These are phyloP conservation scores for Cytospora piceae DNA, from an alignment of 2,329 filamentous ascomycete genomes.

Conservation along the genomic window DNA sequence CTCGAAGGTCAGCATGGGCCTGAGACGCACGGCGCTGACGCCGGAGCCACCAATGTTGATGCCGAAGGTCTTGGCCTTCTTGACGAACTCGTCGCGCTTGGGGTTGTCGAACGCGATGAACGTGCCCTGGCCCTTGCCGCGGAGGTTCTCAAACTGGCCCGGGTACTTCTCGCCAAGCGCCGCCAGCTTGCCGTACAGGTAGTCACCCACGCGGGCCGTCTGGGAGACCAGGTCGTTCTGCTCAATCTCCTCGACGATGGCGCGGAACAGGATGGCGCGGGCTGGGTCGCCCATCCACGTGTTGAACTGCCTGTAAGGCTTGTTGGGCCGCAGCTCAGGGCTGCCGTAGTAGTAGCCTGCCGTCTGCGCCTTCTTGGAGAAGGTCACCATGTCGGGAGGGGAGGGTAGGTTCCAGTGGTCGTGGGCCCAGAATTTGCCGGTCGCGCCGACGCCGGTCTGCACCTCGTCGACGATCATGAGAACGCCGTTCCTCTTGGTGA, in stretches of 20 bases:
- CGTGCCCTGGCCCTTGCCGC: slow-evolving; percentile 86
- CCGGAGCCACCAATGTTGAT: slow-evolving; percentile 89
- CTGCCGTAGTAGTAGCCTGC: slow-evolving; percentile 92
- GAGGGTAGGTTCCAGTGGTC: slow-evolving; percentile 85
- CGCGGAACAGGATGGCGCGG: slow-evolving; percentile 81
- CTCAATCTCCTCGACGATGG: slow-evolving; percentile 82
- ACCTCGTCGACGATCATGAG: slow-evolving; percentile 93
- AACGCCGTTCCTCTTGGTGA: slow-evolving; percentile 77
- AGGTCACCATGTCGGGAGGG: slow-evolving; percentile 92
- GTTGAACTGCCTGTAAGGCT: slow-evolving; percentile 95
- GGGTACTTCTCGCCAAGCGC: slow-evolving; percentile 72
- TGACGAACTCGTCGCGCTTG: slow-evolving; percentile 76
- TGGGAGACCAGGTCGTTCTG: slow-evolving; percentile 75
- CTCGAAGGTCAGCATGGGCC: slow-evolving; percentile 93
- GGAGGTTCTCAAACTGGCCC: slow-evolving; percentile 77
- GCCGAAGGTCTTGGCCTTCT: slow-evolving; percentile 76
- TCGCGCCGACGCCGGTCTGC: slow-evolving; percentile 90
- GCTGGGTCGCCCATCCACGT: slow-evolving; percentile 96
- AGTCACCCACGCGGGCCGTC: slow-evolving; percentile 77
- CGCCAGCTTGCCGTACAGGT: slow-evolving; percentile 74
- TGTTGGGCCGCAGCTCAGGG: slow-evolving; percentile 80
- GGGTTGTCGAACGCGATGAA: slow-evolving; percentile 93
- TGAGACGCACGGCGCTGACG: slow-evolving; percentile 72
- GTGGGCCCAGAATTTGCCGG: slow-evolving; percentile 95
- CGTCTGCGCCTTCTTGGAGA: slow-evolving; percentile 93